phyloP scores from a whole-genome alignment of 2,329 filamentous ascomycete species.

The Arachnopeziza araneosa region DNA sequence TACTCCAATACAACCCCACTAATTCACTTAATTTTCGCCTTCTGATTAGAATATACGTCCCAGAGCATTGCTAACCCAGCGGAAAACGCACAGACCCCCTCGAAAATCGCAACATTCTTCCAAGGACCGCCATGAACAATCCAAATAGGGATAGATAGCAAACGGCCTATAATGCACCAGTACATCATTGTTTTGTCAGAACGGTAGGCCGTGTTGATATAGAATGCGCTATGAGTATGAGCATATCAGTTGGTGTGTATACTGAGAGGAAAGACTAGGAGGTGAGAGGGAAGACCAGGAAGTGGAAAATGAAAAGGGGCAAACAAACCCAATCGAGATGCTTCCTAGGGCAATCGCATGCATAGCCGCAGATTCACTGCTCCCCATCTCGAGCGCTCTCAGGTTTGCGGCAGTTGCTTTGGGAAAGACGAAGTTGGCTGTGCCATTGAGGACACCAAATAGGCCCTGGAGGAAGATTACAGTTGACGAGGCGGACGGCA shows the following conservation, averaged over 20 bases:
- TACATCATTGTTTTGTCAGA: conserved; percentile 7
- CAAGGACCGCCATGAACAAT: conserved; percentile 6
- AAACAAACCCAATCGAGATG: background rate
- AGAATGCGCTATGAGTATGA: conserved; percentile 5
- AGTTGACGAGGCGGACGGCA: background rate
- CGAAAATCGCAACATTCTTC: conserved; percentile 10
- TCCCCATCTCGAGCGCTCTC: background rate
- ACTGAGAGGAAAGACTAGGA: background rate
- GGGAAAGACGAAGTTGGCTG: conserved; percentile 1
- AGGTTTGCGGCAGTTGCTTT: background rate
- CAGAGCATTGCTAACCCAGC: conserved; percentile 3
- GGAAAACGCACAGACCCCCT: conserved; percentile 6
- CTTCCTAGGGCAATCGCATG: background rate
- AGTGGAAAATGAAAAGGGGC: background rate
- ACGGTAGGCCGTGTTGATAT: conserved; percentile 4
- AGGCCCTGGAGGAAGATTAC: conserved; percentile 1
- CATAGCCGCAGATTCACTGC: background rate
- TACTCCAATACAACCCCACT: no score
- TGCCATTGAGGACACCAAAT: conserved; percentile 2
- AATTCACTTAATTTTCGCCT: background rate
- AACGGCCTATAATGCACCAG: conserved; percentile 2
- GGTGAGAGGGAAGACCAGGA: background rate
- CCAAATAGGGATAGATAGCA: conserved; percentile 5
- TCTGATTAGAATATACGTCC: background rate
- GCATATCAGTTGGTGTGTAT: background rate